These are phyloP conservation scores for Jimgerdemannia lactiflua DNA, from an alignment of 192 early-diverging fungal genomes.

Conservation along the genomic window DNA sequence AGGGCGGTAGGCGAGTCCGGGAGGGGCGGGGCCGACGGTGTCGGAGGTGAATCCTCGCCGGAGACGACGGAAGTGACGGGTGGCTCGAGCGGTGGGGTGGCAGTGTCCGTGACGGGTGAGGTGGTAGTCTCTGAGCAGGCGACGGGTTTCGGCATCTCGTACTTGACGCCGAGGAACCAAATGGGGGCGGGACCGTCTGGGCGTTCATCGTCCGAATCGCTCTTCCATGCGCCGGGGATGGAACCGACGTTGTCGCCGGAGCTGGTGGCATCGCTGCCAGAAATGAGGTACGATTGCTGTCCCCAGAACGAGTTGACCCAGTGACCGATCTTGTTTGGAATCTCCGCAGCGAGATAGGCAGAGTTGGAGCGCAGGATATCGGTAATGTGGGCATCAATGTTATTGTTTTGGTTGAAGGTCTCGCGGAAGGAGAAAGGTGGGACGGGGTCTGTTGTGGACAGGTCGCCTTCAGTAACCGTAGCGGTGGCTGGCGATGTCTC, in stretches of 20 bases:
- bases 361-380: constrained; percentile 35
- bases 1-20: constrained; percentile 8
- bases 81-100: neutral
- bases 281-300: constrained; percentile 20
- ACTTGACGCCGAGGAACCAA: constrained; percentile 42
- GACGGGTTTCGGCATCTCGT: constrained; percentile 6
- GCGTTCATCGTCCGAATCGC: neutral
- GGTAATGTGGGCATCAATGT: constrained; percentile 5
- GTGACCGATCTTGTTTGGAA: constrained; percentile 34
- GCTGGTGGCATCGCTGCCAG: neutral
- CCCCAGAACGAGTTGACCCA: constrained; percentile 33
- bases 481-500: neutral
- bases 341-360: constrained; percentile 35
- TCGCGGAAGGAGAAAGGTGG: neutral
- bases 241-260: neutral
- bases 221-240: neutral
- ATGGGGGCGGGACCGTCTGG: neutral
- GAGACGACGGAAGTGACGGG: neutral
- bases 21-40: neutral
- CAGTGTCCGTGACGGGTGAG: neutral
- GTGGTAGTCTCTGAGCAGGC: neutral
- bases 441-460: neutral
- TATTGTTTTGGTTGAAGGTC: neutral
- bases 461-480: neutral
- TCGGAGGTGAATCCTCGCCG: neutral